A percentile compares a stretch with the other conserved stretches of the same genome.
phyloP scores from a whole-genome alignment of 176 grass and related monocot genomes.

The Calamus simplicifolius region DNA sequence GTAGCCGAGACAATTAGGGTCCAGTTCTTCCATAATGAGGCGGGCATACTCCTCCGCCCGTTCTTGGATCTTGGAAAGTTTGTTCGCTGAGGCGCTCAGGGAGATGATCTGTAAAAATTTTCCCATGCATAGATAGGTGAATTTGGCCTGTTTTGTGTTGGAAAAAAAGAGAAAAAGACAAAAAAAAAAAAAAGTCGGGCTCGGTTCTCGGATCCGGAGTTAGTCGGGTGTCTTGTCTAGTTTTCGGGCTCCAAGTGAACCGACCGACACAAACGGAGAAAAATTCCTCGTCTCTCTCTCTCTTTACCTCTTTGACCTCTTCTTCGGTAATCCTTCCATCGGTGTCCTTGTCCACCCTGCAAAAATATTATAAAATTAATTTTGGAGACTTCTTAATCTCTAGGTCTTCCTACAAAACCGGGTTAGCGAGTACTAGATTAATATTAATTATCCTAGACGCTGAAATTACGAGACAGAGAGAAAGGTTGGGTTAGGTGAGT shows the following conservation, averaged over 20 bases:
- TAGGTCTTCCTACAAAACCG: no score
- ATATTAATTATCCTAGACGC: background rate
- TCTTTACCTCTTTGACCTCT: constrained; percentile 77
- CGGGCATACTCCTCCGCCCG: constrained; percentile 71
- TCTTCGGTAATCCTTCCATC: constrained; percentile 76
- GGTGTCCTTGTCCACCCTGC: constrained; percentile 84
- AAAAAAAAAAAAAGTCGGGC: no score
- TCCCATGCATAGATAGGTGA: no score
- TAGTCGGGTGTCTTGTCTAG: no score
- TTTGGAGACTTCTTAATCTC: no score
- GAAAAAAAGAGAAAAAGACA: no score
- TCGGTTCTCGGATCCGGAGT: no score
- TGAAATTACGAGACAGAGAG: background rate
- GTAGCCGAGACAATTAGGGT: constrained; percentile 56
- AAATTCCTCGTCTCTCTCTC: no score
- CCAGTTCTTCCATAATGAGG: constrained; percentile 93
- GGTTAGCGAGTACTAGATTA: no score
- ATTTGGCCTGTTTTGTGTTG: no score
- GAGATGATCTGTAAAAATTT: constrained; percentile 50
- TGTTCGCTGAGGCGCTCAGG: constrained; percentile 89
- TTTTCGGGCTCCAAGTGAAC: no score
- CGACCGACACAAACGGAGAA: no score
- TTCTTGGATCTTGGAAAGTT: constrained; percentile 81
- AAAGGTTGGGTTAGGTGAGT: background rate
- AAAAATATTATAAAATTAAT: constrained; percentile 12